Evolutionary conservation across 2,329 filamentous ascomycete genomes (phyloP), one percentile per base, ranked within the genome.

Genomic region (Rosellinia necatrix): DNA sequence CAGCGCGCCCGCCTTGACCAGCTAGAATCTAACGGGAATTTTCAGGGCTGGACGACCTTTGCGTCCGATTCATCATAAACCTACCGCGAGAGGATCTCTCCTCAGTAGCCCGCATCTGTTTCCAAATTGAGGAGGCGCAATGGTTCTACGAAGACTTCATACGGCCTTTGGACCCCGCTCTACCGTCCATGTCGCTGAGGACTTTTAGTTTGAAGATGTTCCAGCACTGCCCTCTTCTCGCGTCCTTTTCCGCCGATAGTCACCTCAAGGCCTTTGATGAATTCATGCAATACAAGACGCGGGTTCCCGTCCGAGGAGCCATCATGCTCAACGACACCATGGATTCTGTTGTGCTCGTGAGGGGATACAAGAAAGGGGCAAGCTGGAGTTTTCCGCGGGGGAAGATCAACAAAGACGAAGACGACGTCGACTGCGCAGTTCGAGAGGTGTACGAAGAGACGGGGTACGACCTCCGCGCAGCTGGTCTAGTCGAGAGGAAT

Each of bases 131-230:
- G 75, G 96, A 99, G 76, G 94, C 94, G 67, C 96, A 99, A 86
- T 99, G 94, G 94, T 99, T 96, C 76, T 99, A 99, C 84, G 94
- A 99, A 80, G 94, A 99, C 75, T 99, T 99, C 72, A 91, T 99
- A 72, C 90, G 94, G 43, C 92, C 93, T 34, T 80, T 94, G 62
- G 90, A 97, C 74, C 88, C 92, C 49, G 82, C 82, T 34, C 81
- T 99, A 9, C 94, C 94, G 4, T 92, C 89, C 52, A 88, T 97
- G 80, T 85, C 87, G 41, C 82, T 99, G 29, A 87, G 90, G 64
- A 86, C 82, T 48, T 99, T 99, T 75, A 93, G 90, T 67, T 80
- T 96, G 57, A 85, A 88, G 65, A 96, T 99, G 66, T 97, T 97
- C 72, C 87, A 92, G 66, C 93, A 97, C 71, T 97, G 93, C 66